Base-by-base conservation (phyloP, 108 stramenopile genomes). In the Pinguiococcus pyrenoidosus region DNA sequence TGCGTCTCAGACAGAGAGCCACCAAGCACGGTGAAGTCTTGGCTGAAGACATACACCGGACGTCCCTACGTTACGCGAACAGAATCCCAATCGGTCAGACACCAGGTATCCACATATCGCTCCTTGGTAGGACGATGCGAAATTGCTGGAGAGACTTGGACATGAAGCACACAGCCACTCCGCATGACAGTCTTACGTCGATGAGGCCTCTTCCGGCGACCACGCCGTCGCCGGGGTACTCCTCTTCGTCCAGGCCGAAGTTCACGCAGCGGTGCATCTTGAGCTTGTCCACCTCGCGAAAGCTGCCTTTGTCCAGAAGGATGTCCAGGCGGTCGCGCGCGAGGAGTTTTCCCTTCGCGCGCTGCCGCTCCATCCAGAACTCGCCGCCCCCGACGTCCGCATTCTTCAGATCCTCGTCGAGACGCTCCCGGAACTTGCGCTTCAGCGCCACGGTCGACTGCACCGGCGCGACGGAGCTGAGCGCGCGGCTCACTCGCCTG, bases 21-120 rank as follows among this genome's bases (percentile, higher is more conserved):
- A 32, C 97, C 97, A 49, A 92, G 81, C 12, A 93, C 97, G 14
- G 97, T 99, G 54, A 99, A 99, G 66, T 99, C 97, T 66, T 91
- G 82, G 39, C 78, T 79, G 69, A 85, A 88, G 38, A 89, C 84
- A 70, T 76, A 93, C 13, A 89, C 84, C 26, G 62, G 61, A 17
- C 82, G 66, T 32, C 81, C 86, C 59, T n/a, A n/a, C n/a, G n/a
- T n/a, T n/a, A n/a, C n/a, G n/a, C 9, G 9, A 42, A 20, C 8
- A 10, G 21, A 22, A 22, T 7, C 21, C 6, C 18, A 42, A 22
- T 12, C 41, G 22, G 5, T 10, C 8, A 42, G 8, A 42, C 5
- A 42, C 18, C 10, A n/a, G 13, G 13, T n/a, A n/a, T n/a, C n/a
- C n/a, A n/a, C n/a, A n/a, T n/a, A n/a, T n/a, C n/a, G n/a, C n/a